Evolutionary conservation across 1,139 yeast genomes (phyloP).

Genomic region (Sugiyamaella novakii): DNA sequence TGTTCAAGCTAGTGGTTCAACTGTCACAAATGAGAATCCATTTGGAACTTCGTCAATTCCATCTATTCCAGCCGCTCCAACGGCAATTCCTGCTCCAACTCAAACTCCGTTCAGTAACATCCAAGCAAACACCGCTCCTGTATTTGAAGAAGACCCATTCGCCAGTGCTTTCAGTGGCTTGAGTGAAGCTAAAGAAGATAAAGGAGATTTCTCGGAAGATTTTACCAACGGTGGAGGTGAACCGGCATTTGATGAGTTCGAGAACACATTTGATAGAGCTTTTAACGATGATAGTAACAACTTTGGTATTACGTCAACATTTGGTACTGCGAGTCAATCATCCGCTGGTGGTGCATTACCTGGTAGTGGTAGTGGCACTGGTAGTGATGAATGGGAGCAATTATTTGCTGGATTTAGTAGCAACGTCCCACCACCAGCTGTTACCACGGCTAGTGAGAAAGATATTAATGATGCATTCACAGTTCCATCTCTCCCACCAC

Average conservation of each 20-base stretch:
- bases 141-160: slow-evolving; percentile 30
- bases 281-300: slow-evolving; percentile 19
- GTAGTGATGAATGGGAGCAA: slow-evolving; percentile 86
- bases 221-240: slow-evolving; percentile 34
- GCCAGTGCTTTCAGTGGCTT: slow-evolving; percentile 35
- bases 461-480: slow-evolving; percentile 35
- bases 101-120: too few relatives aligned
- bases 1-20: slow-evolving; percentile 7
- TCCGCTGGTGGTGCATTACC: slow-evolving; percentile 19
- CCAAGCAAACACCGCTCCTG: slow-evolving; percentile 19
- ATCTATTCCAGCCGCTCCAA: not conserved
- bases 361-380: slow-evolving; percentile 10
- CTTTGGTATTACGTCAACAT: slow-evolving; percentile 11
- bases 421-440: slow-evolving; percentile 40
- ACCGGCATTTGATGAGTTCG: slow-evolving; percentile 51
- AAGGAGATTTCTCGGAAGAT: slow-evolving; percentile 26
- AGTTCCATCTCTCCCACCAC: slow-evolving; percentile 21
- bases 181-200: slow-evolving; percentile 34
- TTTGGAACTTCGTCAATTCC: slow-evolving; percentile 19
- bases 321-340: slow-evolving; percentile 12
- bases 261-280: slow-evolving; percentile 32
- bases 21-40: slow-evolving; percentile 2
- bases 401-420: slow-evolving; percentile 88
- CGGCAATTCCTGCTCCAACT: slow-evolving; percentile 1
- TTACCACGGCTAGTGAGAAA: slow-evolving; percentile 23